Conservation (phyloP, 345 rosid genomes). For the Nephelium lappaceum region DNA sequence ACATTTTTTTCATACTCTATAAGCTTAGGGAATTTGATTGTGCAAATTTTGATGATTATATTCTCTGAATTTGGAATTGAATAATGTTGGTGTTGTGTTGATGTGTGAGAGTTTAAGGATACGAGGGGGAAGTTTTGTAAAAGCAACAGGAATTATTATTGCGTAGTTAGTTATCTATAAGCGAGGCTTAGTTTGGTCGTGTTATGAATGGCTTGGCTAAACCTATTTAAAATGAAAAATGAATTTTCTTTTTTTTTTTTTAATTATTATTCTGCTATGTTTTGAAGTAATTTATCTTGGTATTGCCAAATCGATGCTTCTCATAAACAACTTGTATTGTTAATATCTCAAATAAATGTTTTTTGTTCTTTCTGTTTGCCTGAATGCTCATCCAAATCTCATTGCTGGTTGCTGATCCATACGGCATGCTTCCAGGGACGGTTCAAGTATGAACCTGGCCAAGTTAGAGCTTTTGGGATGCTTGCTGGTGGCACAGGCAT, state of each 20-base stretch:
- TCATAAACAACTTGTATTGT: not conserved
- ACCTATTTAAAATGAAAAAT: too few relatives aligned
- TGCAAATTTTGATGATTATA: not conserved
- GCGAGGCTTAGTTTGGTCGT: too few relatives aligned
- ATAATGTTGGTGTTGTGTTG: too few relatives aligned
- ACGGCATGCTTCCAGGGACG: conserved; percentile 48
- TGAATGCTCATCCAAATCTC: not conserved
- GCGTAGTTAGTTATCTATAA: too few relatives aligned
- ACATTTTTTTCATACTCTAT: not conserved
- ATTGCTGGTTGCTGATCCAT: not conserved
- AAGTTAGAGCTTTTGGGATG: conserved; percentile 70
- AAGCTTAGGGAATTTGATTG: conserved; percentile 3
- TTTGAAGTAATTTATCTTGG: not conserved
- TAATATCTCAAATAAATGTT: not conserved
- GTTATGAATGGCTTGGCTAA: too few relatives aligned
- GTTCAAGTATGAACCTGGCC: conserved; percentile 65
- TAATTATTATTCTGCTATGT: not conserved
- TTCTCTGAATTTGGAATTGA: too few relatives aligned
- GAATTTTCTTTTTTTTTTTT: too few relatives aligned
- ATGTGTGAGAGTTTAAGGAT: too few relatives aligned
- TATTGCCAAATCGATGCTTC: not conserved
- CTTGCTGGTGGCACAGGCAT: conserved; percentile 79
- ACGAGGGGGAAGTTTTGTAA: too few relatives aligned
- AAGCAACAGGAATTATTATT: too few relatives aligned
- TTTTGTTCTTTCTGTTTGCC: not conserved